Conservation (phyloP, 768 basidiomycete genomes). For the Tylopilus cervinicoccineus region DNA sequence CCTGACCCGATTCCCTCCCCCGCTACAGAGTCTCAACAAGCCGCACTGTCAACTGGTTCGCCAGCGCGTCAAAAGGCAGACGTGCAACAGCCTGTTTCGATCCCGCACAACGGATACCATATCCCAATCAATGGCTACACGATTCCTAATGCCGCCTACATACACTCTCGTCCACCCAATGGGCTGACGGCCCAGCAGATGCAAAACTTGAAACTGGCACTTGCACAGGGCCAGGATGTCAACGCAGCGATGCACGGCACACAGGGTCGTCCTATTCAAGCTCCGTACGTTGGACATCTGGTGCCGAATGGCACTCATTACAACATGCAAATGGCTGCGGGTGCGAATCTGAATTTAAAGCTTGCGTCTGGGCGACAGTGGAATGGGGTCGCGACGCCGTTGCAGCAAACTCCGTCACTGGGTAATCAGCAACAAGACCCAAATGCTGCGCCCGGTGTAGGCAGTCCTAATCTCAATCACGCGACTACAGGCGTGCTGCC, state of each 20-base stretch:
- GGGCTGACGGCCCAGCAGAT: constrained; percentile 54
- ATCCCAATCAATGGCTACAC: constrained; percentile 40
- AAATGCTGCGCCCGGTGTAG: constrained; percentile 25
- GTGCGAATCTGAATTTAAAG: constrained; percentile 33
- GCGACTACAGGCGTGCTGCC: constrained; percentile 36
- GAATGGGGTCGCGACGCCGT: constrained; percentile 26
- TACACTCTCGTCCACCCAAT: constrained; percentile 35
- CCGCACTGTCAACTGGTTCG: constrained; percentile 27
- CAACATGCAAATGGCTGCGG: constrained; percentile 25
- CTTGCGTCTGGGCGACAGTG: constrained; percentile 38
- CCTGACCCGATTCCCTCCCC: constrained; percentile 13
- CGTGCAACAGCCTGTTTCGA: constrained; percentile 37
- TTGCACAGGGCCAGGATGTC: constrained; percentile 42
- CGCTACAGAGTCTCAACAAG: constrained; percentile 19
- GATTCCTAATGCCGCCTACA: constrained; percentile 33
- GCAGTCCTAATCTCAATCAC: constrained; percentile 34
- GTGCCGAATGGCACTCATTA: constrained; percentile 28
- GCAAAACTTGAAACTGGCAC: constrained; percentile 55
- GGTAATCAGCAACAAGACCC: constrained; percentile 22
- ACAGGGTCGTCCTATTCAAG: constrained; percentile 36
- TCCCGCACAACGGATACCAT: constrained; percentile 47
- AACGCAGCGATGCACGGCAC: constrained; percentile 32
- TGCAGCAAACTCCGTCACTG: constrained; percentile 23
- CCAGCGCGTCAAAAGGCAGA: constrained; percentile 49
- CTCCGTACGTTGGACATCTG: constrained; percentile 28